phyloP scores from a whole-genome alignment of 176 grass and related monocot species.

The Cenchrus americanus region DNA sequence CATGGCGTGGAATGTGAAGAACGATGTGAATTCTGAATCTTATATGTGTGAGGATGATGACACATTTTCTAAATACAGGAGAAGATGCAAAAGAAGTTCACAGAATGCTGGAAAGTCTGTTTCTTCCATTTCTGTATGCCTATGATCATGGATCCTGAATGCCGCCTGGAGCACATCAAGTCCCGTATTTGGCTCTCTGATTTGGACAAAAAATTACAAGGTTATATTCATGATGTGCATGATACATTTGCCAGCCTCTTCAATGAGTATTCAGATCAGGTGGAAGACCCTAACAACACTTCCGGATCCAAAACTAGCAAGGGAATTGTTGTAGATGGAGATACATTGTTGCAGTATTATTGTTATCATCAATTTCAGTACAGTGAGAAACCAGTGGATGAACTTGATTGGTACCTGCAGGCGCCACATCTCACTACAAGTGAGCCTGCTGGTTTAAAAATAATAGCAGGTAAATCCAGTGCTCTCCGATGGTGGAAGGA shows the following conservation, averaged over 20 bases:
- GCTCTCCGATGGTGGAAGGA: conserved; percentile 48
- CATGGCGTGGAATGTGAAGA: background rate
- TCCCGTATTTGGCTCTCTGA: background rate
- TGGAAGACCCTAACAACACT: background rate
- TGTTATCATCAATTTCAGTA: background rate
- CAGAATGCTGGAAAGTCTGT: conserved; percentile 29
- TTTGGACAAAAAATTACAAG: background rate
- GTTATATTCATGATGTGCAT: conserved; percentile 3
- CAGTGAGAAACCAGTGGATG: conserved; percentile 17
- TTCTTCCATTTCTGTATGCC: conserved; percentile 41
- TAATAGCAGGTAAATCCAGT: background rate
- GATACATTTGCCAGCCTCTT: conserved; percentile 29
- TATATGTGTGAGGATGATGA: background rate
- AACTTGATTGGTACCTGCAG: conserved; percentile 43
- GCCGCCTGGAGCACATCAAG: conserved; percentile 11
- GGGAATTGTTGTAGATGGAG: conserved; percentile 14
- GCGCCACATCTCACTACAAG: background rate
- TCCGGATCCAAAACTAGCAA: conserved; percentile 10
- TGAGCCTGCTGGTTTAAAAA: background rate
- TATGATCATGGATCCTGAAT: conserved; percentile 30
- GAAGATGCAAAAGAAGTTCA: conserved; percentile 39
- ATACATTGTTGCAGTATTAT: conserved; percentile 13
- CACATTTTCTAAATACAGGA: background rate
- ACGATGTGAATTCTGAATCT: background rate
- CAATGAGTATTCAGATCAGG: conserved; percentile 19